Conservation (phyloP, 306 rosid genomes). For the Heteromeles arbutifolia region DNA sequence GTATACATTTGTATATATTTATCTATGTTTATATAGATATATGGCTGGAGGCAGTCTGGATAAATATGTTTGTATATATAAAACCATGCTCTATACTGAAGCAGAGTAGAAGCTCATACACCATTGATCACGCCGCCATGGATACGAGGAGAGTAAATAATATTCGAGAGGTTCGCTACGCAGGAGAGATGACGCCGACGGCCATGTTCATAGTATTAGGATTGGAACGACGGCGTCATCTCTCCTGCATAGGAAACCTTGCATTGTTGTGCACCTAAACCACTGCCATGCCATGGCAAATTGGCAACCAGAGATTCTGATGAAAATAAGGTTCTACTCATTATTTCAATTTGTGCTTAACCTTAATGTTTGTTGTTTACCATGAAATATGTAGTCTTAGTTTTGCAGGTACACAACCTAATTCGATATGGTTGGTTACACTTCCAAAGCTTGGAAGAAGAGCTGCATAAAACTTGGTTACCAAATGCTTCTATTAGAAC, state of each 20-base stretch:
- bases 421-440: not conserved
- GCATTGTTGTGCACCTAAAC: conserved; percentile 18
- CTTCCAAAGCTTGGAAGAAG: not conserved
- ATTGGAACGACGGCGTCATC: conserved; percentile 19
- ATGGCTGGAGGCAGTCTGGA: not conserved
- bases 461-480: not conserved
- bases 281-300: not conserved
- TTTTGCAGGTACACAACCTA: not conserved
- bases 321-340: not conserved
- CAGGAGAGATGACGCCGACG: conserved; percentile 71
- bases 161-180: conserved; percentile 42
- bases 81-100: not conserved
- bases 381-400: not conserved
- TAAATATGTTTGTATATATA: not conserved
- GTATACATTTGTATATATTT: not conserved
- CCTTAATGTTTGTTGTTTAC: not conserved
- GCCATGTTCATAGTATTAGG: not conserved
- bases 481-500: not conserved
- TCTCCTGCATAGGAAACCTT: conserved; percentile 40
- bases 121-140: not conserved
- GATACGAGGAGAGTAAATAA: conserved; percentile 5
- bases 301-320: not conserved
- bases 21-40: too few relatives aligned
- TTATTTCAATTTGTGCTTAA: not conserved
- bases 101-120: not conserved